Conservation (phyloP, 1,284 basidiomycete genomes). For the Erythrobasidium hasegawianum region DNA sequence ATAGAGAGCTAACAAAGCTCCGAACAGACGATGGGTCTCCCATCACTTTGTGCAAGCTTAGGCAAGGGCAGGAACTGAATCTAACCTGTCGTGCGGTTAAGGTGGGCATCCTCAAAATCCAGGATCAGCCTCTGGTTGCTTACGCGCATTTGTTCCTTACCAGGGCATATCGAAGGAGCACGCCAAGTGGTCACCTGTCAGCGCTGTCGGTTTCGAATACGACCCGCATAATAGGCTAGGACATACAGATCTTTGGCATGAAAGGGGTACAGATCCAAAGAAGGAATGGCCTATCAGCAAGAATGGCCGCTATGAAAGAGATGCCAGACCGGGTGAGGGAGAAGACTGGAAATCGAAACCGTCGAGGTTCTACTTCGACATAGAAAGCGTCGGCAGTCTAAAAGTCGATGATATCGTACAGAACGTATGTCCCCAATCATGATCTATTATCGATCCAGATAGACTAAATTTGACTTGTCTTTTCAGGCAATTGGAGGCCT, state of each 20-base stretch:
- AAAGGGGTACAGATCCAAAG: slow-evolving; percentile 56
- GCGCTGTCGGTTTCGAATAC: slow-evolving; percentile 94
- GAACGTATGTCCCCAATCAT: too few species aligned
- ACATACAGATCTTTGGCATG: slow-evolving; percentile 95
- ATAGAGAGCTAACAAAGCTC: too few species aligned
- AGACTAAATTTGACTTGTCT: too few species aligned
- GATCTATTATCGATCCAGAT: too few species aligned
- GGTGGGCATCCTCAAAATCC: slow-evolving; percentile 55
- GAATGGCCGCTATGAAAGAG: slow-evolving; percentile 56
- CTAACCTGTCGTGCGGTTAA: slow-evolving; percentile 88
- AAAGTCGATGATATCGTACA: slow-evolving; percentile 82
- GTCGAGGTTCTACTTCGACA: slow-evolving; percentile 81
- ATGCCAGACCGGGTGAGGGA: slow-evolving; percentile 71
- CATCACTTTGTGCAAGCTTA: slow-evolving; percentile 85
- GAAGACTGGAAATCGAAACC: slow-evolving; percentile 79
- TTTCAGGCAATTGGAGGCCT: slow-evolving; percentile 35
- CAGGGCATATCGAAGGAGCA: slow-evolving; percentile 98
- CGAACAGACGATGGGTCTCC: slow-evolving; percentile 42
- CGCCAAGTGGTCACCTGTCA: slow-evolving; percentile 97
- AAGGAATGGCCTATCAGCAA: slow-evolving; percentile 43
- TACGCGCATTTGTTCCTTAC: neutral
- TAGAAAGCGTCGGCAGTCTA: slow-evolving; percentile 85
- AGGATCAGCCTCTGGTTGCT: neutral
- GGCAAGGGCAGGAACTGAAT: slow-evolving; percentile 88
- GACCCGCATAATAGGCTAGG: slow-evolving; percentile 96